Evolutionary conservation across 768 basidiomycete species (phyloP).

Genomic region (Lactifluus volemus): DNA sequence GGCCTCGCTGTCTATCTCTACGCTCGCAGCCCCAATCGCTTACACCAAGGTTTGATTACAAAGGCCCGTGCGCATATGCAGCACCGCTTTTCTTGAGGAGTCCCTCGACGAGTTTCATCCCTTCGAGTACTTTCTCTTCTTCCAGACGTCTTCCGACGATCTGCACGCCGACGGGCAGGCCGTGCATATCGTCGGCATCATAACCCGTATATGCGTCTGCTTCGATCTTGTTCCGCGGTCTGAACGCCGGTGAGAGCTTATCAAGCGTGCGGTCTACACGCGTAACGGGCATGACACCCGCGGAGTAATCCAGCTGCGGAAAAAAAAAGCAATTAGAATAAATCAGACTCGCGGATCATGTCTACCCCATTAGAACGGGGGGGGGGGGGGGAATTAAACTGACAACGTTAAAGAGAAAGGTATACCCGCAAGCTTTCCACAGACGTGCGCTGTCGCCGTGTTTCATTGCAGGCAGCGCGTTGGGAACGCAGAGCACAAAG

Average conservation of each 20-base stretch:
- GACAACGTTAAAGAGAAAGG: slow-evolving; percentile 61
- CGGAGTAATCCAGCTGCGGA: slow-evolving; percentile 41
- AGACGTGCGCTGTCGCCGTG: slow-evolving; percentile 46
- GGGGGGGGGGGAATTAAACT: slow-evolving; percentile 14
- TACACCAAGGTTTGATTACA: neutral
- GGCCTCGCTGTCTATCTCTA: neutral
- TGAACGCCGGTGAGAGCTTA: slow-evolving; percentile 30
- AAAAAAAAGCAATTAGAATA: neutral
- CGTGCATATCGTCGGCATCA: slow-evolving; percentile 53
- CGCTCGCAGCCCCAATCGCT: no score
- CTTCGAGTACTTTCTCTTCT: slow-evolving; percentile 66
- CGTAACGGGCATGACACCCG: no score
- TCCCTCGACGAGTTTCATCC: slow-evolving; percentile 50
- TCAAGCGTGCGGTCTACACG: no score
- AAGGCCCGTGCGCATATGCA: neutral
- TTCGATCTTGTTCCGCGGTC: slow-evolving; percentile 36
- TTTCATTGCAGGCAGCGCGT: slow-evolving; percentile 51
- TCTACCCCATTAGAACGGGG: neutral
- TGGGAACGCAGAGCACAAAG: slow-evolving; percentile 54
- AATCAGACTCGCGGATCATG: neutral
- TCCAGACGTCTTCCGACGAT: slow-evolving; percentile 52
- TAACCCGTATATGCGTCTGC: slow-evolving; percentile 44
- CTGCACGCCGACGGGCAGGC: slow-evolving; percentile 61
- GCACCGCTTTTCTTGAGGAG: slow-evolving; percentile 3
- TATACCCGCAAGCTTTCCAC: slow-evolving; percentile 47